A percentile compares a stretch with the other conserved stretches of the same genome.
Conservation (phyloP, 202 grass and related monocot species). For the Hordeum pubiflorum region DNA sequence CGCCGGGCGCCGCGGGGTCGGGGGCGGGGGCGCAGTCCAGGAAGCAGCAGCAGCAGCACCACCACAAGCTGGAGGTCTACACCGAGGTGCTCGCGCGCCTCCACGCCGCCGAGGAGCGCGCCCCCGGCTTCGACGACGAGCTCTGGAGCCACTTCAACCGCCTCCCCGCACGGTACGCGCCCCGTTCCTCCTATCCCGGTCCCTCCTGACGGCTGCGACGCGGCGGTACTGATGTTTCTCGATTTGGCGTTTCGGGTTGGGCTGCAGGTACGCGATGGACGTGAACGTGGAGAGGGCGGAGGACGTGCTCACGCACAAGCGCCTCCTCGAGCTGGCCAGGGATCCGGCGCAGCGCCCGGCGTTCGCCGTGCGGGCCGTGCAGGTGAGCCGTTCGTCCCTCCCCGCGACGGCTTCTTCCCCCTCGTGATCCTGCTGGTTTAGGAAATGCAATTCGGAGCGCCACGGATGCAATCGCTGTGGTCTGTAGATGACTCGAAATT, state of each 20-base stretch:
- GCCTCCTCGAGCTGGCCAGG: slow-evolving; percentile 59
- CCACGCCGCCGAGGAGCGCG: slow-evolving; percentile 35
- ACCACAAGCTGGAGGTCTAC: slow-evolving; percentile 71
- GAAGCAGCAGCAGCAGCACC: slow-evolving; percentile 67
- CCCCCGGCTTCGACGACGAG: slow-evolving; percentile 58
- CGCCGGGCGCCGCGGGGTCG: slow-evolving; percentile 28
- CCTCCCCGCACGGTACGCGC: slow-evolving; percentile 56
- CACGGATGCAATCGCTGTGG: background rate
- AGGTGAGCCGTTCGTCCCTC: slow-evolving; percentile 38
- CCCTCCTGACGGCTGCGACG: background rate
- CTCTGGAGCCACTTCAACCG: slow-evolving; percentile 86
- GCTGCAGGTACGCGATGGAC: slow-evolving; percentile 76
- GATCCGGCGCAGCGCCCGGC: slow-evolving; percentile 63
- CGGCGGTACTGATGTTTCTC: background rate
- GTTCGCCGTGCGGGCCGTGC: slow-evolving; percentile 64
- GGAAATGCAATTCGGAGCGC: background rate
- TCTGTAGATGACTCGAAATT: background rate
- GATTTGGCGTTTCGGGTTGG: background rate
- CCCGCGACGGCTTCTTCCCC: background rate
- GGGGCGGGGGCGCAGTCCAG: slow-evolving; percentile 29
- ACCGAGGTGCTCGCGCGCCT: slow-evolving; percentile 62
- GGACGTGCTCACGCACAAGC: slow-evolving; percentile 77
- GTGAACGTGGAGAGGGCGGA: slow-evolving; percentile 94
- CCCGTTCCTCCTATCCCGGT: no score
- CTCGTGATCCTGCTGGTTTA: background rate